Evolutionary conservation across 352 stramenopile species (phyloP).

Genomic region (Aphanomyces stellatus): DNA sequence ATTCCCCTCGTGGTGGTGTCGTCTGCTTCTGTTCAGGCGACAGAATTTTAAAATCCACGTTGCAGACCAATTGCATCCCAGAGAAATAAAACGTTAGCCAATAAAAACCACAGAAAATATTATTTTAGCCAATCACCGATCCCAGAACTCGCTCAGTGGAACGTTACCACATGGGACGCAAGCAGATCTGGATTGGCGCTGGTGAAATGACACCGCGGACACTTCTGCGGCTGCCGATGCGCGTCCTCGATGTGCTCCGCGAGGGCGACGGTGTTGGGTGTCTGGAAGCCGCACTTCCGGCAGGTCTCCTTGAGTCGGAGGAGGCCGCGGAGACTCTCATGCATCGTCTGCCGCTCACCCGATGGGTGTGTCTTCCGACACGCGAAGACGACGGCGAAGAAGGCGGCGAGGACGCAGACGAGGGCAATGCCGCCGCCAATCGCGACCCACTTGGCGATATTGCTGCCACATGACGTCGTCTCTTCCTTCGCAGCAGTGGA

Average conservation of each 20-base stretch:
- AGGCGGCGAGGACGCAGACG: background rate
- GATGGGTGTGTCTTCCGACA: background rate
- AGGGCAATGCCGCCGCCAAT: background rate
- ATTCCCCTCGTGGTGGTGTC: too few species aligned
- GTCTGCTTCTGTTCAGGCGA: too few species aligned
- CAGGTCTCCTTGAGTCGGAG: background rate
- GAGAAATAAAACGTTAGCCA: too few species aligned
- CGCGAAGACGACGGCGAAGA: background rate
- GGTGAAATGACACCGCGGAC: conserved; percentile 13
- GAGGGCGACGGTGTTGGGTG: background rate
- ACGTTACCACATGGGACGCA: background rate
- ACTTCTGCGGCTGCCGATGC: background rate
- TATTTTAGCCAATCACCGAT: too few species aligned
- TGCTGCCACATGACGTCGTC: too few species aligned
- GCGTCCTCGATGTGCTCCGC: background rate
- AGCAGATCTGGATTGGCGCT: background rate
- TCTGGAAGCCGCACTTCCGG: background rate
- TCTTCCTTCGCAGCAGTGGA: background rate
- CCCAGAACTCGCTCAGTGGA: background rate
- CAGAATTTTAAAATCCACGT: too few species aligned
- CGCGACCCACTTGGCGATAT: background rate
- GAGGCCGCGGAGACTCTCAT: background rate
- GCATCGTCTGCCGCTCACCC: background rate
- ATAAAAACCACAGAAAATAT: too few species aligned
- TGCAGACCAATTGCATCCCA: too few species aligned